phyloP scores from a whole-genome alignment of 768 basidiomycete genomes.

The Tricholomella constricta region DNA sequence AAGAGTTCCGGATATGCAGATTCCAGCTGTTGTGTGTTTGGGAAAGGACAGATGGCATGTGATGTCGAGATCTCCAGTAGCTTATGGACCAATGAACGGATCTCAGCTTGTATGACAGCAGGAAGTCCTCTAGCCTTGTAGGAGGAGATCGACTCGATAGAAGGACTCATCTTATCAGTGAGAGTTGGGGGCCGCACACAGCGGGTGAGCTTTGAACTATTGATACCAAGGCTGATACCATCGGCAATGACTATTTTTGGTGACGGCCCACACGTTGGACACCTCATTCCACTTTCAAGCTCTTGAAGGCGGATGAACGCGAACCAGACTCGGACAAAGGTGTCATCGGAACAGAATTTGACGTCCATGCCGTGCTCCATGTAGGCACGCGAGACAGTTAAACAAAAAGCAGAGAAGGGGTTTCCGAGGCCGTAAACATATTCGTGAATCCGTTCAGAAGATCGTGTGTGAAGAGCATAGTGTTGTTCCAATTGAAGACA shows the following conservation, averaged over 20 bases:
- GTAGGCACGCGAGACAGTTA: constrained; percentile 24
- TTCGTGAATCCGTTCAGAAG: constrained; percentile 36
- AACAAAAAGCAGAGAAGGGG: constrained; percentile 24
- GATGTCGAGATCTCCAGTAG: not conserved
- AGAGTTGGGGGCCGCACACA: constrained; percentile 26
- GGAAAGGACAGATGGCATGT: not conserved
- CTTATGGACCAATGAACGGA: not conserved
- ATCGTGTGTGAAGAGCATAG: constrained; percentile 30
- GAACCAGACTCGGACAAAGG: constrained; percentile 37
- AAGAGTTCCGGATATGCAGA: not conserved
- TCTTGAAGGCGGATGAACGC: constrained; percentile 16
- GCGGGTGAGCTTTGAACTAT: constrained; percentile 20
- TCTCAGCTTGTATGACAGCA: not conserved
- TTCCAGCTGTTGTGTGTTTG: not conserved
- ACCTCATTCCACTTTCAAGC: constrained; percentile 18
- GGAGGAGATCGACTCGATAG: constrained; percentile 9
- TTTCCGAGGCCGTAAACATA: constrained; percentile 34
- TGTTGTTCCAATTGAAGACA: constrained; percentile 38
- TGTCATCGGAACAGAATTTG: constrained; percentile 27
- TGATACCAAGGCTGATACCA: constrained; percentile 23
- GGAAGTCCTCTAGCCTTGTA: not conserved
- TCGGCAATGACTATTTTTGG: constrained; percentile 22
- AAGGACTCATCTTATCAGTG: constrained; percentile 28
- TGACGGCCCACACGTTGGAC: constrained; percentile 19
- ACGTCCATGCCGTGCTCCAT: not conserved